These are phyloP conservation scores for Coemansia sp. DNA, from an alignment of 192 early-diverging fungal genomes.

Conservation along the genomic window DNA sequence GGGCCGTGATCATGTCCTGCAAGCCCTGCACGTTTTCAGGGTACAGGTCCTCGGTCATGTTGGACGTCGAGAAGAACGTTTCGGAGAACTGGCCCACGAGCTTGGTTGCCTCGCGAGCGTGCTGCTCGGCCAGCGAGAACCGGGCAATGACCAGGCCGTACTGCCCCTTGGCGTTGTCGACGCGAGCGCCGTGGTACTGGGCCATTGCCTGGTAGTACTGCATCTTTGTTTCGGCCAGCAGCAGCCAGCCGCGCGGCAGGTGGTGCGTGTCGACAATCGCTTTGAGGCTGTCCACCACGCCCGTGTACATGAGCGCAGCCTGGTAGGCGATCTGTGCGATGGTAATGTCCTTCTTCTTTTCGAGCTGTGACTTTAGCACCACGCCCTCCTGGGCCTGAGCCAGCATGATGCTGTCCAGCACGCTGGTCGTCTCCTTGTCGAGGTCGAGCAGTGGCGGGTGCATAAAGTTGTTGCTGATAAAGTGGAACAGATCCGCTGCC, in stretches of 20 bases:
- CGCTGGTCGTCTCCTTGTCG: constrained; percentile 82
- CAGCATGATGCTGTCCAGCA: constrained; percentile 80
- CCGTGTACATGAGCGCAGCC: constrained; percentile 67
- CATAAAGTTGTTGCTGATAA: constrained; percentile 97
- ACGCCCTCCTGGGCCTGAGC: constrained; percentile 94
- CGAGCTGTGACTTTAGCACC: constrained; percentile 74
- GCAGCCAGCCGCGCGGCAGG: constrained; percentile 77
- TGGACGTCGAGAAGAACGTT: constrained; percentile 57
- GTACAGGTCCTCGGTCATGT: constrained; percentile 54
- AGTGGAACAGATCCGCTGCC: constrained; percentile 88
- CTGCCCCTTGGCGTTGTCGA: constrained; percentile 68
- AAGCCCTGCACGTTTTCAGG: constrained; percentile 65
- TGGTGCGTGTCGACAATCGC: constrained; percentile 61
- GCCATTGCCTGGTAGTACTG: constrained; percentile 82
- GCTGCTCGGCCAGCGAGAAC: constrained; percentile 65
- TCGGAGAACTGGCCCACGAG: constrained; percentile 60
- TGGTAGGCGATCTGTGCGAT: constrained; percentile 87
- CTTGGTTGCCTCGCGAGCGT: constrained; percentile 76
- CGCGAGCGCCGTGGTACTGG: constrained; percentile 77
- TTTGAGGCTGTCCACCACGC: constrained; percentile 64
- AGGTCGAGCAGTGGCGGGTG: constrained; percentile 93
- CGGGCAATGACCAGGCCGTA: constrained; percentile 84
- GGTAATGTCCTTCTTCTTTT: constrained; percentile 84
- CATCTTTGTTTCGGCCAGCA: constrained; percentile 82
- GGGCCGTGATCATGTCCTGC: constrained; percentile 65